Conservation (phyloP, 2,329 filamentous ascomycete genomes). For the Bimuria novae-zelandiae region DNA sequence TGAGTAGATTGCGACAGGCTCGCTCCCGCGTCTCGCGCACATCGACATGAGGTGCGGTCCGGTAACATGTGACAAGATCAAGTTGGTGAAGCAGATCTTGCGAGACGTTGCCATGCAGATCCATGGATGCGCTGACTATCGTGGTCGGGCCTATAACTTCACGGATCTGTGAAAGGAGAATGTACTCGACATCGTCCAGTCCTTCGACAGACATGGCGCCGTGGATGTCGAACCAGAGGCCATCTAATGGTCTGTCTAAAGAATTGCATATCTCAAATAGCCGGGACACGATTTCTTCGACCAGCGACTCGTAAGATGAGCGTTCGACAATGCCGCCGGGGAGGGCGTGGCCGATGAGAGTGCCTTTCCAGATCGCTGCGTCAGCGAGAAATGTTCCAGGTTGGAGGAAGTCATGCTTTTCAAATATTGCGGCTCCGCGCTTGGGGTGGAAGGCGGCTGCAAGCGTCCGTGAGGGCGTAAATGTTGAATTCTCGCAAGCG, state of each 20-base stretch:
- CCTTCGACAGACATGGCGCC: slow-evolving; percentile 9
- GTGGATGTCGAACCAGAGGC: slow-evolving; percentile 10
- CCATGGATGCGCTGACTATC: slow-evolving; percentile 8
- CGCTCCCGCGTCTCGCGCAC: slow-evolving; percentile 3
- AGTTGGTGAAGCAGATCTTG: not conserved
- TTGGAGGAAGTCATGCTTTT: not conserved
- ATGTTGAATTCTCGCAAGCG: slow-evolving; percentile 5
- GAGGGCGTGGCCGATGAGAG: slow-evolving; percentile 5
- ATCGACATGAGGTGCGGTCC: slow-evolving; percentile 6
- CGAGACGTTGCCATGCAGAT: slow-evolving; percentile 7
- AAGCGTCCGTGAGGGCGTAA: slow-evolving; percentile 3
- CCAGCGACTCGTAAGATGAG: slow-evolving; percentile 1
- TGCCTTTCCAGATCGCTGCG: not conserved
- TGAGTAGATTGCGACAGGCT: slow-evolving; percentile 3
- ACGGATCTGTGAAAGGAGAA: slow-evolving; percentile 3
- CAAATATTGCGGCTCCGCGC: not conserved
- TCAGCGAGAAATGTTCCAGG: not conserved
- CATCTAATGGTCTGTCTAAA: not conserved
- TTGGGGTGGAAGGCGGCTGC: slow-evolving; percentile 5
- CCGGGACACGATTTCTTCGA: not conserved
- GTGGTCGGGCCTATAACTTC: slow-evolving; percentile 2
- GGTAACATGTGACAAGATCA: slow-evolving; percentile 4
- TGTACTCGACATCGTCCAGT: slow-evolving; percentile 4
- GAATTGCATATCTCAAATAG: not conserved
- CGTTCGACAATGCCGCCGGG: slow-evolving; percentile 8